Conservation (phyloP, 208 protist genomes). For the Endotrypanum monterogeii region DNA sequence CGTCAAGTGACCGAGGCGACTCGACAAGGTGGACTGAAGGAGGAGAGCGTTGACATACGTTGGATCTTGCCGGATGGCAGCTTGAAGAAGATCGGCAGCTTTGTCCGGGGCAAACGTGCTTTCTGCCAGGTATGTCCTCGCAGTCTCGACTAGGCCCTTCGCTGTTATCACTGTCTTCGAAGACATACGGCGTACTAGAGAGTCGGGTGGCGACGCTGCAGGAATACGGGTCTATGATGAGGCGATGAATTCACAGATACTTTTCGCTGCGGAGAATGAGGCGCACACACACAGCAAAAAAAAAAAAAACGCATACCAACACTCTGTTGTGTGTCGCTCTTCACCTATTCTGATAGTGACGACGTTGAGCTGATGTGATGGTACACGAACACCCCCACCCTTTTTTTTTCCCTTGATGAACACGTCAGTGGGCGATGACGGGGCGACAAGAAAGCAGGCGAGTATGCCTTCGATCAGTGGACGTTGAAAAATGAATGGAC, state of each 20-base stretch:
- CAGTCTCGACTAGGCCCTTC: constrained; percentile 55
- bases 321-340: not conserved
- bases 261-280: not conserved
- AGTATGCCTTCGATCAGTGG: too few species aligned
- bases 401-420: too few species aligned
- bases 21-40: constrained; percentile 44
- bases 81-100: constrained; percentile 43
- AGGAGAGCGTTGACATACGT: constrained; percentile 53
- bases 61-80: constrained; percentile 50
- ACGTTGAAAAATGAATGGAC: not conserved
- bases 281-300: constrained; percentile 2
- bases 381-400: too few species aligned
- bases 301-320: not conserved
- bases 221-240: not conserved
- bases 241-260: not conserved
- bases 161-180: constrained; percentile 10
- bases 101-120: constrained; percentile 34
- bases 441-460: too few species aligned
- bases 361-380: too few species aligned
- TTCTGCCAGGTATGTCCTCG: constrained; percentile 42
- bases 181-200: constrained; percentile 3
- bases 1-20: constrained; percentile 32
- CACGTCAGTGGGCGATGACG: too few species aligned
- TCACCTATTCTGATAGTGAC: not conserved
- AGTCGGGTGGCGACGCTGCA: not conserved